Percentiles rank a stretch among this genome's conserved stretches.
phyloP scores from a whole-genome alignment of 257 asterid genomes.

The Jacaranda mimosifolia region DNA sequence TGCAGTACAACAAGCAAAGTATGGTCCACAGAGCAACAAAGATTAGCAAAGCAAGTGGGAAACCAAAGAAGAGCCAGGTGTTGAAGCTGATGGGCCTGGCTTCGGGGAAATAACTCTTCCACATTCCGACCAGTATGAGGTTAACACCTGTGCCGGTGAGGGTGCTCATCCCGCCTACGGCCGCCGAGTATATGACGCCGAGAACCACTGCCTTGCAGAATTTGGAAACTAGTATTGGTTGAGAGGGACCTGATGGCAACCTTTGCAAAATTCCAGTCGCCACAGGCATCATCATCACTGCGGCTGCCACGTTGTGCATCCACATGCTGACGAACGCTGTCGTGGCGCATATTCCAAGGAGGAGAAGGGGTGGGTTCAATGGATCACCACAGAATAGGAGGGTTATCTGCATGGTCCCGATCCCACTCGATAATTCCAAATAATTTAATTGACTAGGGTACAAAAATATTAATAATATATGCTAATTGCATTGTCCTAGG shows the following conservation, averaged over 20 bases:
- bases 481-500: not conserved
- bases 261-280: slow-evolving; percentile 85
- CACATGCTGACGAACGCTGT: slow-evolving; percentile 96
- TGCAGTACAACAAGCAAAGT: slow-evolving; percentile 73
- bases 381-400: slow-evolving; percentile 85
- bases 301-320: slow-evolving; percentile 99
- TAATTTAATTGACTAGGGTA: not conserved
- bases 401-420: slow-evolving; percentile 63
- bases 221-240: slow-evolving; percentile 48
- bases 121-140: slow-evolving; percentile 90
- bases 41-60: slow-evolving; percentile 70
- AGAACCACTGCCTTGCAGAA: slow-evolving; percentile 88
- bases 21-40: slow-evolving; percentile 73
- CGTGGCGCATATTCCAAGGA: slow-evolving; percentile 84
- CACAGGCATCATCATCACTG: slow-evolving; percentile 95
- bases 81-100: slow-evolving; percentile 78
- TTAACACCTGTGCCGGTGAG: slow-evolving; percentile 96
- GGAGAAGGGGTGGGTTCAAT: slow-evolving; percentile 75
- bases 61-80: slow-evolving; percentile 83
- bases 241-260: slow-evolving; percentile 60
- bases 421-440: no score
- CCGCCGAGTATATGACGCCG: slow-evolving; percentile 82
- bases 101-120: slow-evolving; percentile 91
- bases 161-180: slow-evolving; percentile 93
- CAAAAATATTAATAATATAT: not conserved